phyloP scores from a whole-genome alignment of 208 protist species.

The Acanthamoeba royreba region DNA sequence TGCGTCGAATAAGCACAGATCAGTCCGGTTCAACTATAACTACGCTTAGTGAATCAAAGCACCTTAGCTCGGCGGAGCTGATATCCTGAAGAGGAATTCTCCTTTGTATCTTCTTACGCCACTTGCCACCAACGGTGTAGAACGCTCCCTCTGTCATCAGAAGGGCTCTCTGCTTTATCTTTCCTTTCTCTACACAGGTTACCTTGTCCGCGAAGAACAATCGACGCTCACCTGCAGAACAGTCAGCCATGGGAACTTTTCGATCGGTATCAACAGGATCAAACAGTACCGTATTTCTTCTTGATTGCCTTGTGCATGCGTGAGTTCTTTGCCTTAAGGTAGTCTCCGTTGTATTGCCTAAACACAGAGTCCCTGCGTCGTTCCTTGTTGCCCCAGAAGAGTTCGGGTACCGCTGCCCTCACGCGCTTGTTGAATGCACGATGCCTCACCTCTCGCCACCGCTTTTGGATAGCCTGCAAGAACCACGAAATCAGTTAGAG shows the following conservation, averaged over 20 bases:
- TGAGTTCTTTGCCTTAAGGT: constrained; percentile 75
- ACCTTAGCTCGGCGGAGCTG: constrained; percentile 34
- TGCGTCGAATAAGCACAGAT: not conserved
- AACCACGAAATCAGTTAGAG: not conserved
- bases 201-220: constrained; percentile 73
- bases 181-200: constrained; percentile 55
- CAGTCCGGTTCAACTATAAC: not conserved
- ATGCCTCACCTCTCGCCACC: constrained; percentile 64
- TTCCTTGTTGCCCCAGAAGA: constrained; percentile 77
- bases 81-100: constrained; percentile 23
- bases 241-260: not conserved
- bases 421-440: constrained; percentile 12
- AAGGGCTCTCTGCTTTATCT: constrained; percentile 61
- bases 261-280: not conserved
- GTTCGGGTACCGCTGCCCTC: constrained; percentile 36
- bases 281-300: constrained; percentile 23
- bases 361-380: constrained; percentile 67
- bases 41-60: not conserved
- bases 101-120: constrained; percentile 5
- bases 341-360: constrained; percentile 71
- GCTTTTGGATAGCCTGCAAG: constrained; percentile 64
- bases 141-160: constrained; percentile 66
- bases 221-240: constrained; percentile 54
- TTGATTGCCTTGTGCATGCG: constrained; percentile 56
- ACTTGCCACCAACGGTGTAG: constrained; percentile 63